Conservation (phyloP, 2,329 filamentous ascomycete species). For the Emmonsia crescens region DNA sequence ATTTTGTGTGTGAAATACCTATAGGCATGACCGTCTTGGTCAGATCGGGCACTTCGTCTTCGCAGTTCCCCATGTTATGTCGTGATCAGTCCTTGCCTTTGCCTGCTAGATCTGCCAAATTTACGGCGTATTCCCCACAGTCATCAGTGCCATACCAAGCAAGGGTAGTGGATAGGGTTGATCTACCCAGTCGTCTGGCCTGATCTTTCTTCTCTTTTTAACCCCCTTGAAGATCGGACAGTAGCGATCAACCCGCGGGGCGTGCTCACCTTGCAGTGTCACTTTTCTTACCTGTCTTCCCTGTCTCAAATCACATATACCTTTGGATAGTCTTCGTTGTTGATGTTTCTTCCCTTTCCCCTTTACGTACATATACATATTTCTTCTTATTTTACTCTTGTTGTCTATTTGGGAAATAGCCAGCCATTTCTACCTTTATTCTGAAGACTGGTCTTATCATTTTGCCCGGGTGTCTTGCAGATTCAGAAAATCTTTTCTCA, state of each 20-base stretch:
- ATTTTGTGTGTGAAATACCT: background rate
- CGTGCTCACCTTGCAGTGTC: background rate
- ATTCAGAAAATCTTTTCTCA: background rate
- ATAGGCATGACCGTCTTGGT: background rate
- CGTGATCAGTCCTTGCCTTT: background rate
- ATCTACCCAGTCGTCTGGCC: slow-evolving; percentile 1
- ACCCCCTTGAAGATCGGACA: background rate
- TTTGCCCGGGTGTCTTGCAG: background rate
- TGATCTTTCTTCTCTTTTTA: background rate
- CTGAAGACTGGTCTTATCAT: background rate
- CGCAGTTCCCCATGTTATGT: background rate
- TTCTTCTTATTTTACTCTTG: background rate
- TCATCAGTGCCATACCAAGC: background rate
- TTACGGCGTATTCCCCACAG: background rate
- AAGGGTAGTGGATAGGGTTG: background rate
- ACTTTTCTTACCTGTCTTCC: background rate
- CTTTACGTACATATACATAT: background rate
- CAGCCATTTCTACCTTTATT: background rate
- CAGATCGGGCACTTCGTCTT: background rate
- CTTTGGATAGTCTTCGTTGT: background rate
- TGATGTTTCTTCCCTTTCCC: background rate
- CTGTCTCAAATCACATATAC: background rate
- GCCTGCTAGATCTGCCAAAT: background rate
- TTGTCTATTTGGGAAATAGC: background rate
- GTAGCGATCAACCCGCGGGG: background rate